Evolutionary conservation across 306 rosid species (phyloP).

Genomic region (Quercus parvula): DNA sequence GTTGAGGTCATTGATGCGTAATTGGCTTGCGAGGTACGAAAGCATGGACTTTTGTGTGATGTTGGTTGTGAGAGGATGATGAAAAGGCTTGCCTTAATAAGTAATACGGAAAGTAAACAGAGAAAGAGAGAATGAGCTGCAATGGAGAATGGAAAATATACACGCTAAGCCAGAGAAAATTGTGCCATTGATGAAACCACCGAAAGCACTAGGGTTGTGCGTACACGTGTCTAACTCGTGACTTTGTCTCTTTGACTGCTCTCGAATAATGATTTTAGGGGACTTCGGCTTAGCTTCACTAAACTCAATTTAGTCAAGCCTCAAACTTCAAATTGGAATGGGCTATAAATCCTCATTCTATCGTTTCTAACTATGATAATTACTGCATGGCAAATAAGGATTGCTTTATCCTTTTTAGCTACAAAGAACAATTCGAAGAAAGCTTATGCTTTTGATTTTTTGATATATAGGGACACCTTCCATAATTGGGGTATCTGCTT

Average conservation of each 20-base stretch:
- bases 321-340: too few species aligned
- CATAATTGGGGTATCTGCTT: neutral
- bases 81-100: slow-evolving; percentile 3
- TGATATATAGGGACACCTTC: neutral
- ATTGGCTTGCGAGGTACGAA: slow-evolving; percentile 56
- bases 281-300: neutral
- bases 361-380: neutral
- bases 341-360: too few species aligned
- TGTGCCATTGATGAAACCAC: slow-evolving; percentile 3
- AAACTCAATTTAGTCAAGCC: too few species aligned
- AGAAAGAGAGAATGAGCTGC: slow-evolving; percentile 8
- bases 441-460: neutral
- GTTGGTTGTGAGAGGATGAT: neutral
- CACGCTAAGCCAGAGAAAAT: slow-evolving; percentile 27
- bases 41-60: slow-evolving; percentile 20
- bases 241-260: neutral
- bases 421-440: neutral
- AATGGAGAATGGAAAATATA: slow-evolving; percentile 39
- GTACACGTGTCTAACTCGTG: neutral
- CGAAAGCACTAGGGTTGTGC: neutral
- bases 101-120: neutral
- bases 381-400: too few species aligned
- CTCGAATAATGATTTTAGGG: neutral
- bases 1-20: slow-evolving; percentile 19
- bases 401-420: too few species aligned